A percentile compares a stretch with the other conserved stretches of the same genome.
These are phyloP conservation scores for Gossypium aridum DNA, from an alignment of 441 rosid genomes.

Conservation along the genomic window DNA sequence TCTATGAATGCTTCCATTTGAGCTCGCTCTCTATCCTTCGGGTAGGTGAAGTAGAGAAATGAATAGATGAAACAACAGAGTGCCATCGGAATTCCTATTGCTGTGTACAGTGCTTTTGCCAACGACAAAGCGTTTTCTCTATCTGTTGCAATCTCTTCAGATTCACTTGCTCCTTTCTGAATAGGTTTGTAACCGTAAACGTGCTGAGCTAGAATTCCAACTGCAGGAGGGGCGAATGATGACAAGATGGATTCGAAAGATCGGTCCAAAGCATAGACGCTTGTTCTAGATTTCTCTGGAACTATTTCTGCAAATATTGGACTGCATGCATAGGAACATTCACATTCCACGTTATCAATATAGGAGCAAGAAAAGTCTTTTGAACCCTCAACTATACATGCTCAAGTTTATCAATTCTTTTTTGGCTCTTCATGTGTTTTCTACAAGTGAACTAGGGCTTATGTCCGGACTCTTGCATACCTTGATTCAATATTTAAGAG, in stretches of 20 bases:
- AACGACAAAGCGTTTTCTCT: constrained; percentile 49
- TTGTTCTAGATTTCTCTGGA: constrained; percentile 60
- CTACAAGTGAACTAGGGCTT: background rate
- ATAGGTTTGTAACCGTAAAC: constrained; percentile 55
- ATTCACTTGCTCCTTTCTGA: constrained; percentile 36
- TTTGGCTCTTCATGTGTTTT: background rate
- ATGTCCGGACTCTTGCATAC: background rate
- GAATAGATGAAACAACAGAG: constrained; percentile 59
- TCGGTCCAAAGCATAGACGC: constrained; percentile 58
- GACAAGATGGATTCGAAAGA: constrained; percentile 58
- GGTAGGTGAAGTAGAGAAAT: constrained; percentile 50
- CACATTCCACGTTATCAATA: background rate
- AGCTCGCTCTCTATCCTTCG: constrained; percentile 51
- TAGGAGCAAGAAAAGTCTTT: background rate
- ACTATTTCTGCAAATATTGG: constrained; percentile 73
- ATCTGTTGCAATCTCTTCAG: constrained; percentile 41
- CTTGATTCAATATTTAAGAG: background rate
- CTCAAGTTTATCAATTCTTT: background rate
- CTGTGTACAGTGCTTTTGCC: constrained; percentile 53
- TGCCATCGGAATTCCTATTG: constrained; percentile 61
- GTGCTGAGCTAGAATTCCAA: constrained; percentile 58
- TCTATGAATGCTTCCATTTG: constrained; percentile 50
- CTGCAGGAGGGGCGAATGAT: constrained; percentile 62
- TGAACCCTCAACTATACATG: background rate
- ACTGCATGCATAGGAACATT: constrained; percentile 24